Base-by-base conservation (phyloP, 805 yeast genomes). In the Torulaspora delbrueckii region DNA sequence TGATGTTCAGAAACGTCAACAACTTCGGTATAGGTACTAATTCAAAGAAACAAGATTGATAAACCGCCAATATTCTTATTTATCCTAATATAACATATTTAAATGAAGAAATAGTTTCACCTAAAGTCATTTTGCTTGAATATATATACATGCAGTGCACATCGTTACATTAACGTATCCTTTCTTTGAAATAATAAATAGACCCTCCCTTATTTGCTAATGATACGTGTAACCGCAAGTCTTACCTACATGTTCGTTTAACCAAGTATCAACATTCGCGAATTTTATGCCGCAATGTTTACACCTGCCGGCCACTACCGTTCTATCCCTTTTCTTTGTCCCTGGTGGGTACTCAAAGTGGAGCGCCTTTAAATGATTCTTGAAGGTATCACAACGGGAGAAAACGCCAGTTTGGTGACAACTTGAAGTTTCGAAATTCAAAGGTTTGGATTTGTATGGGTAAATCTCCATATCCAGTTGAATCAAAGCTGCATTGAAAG, bases 261-360 rank as follows among this genome's bases (percentile, higher is more conserved):
- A 70, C 97, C 97, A 90, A 37, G 76, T 81, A 53, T 86, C 91
- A 27, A 86, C 93, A 49, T 76, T 81, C 8, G 63, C 68, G 59
- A 87, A 90, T 43, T 67, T 66, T 57, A 67, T 61, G 25, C 83
- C 84, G 65, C 97, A 90, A 62, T 80, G 83, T 57, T 81, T 80
- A 67, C 97, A 90, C 45, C 71, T 71, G 6, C 97, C 97, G 16
- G 73, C 64, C 34, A 82, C 86, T 42, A 77, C 75, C 16, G 67
- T 64, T 51, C 97, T 75, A 56, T 86, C 84, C 50, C 78, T 81
- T 66, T 88, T 87, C 60, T 82, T 79, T 3, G 96, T 88, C 5
- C 96, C 96, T 32, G 76, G 76, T 4, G 96, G 96, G 65, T 89
- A 89, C 53, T 79, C 84, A 63, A 89, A 89, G 61, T 89, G 97